Conservation (phyloP, 2,329 filamentous ascomycete species). For the Fusarium keratoplasticum region DNA sequence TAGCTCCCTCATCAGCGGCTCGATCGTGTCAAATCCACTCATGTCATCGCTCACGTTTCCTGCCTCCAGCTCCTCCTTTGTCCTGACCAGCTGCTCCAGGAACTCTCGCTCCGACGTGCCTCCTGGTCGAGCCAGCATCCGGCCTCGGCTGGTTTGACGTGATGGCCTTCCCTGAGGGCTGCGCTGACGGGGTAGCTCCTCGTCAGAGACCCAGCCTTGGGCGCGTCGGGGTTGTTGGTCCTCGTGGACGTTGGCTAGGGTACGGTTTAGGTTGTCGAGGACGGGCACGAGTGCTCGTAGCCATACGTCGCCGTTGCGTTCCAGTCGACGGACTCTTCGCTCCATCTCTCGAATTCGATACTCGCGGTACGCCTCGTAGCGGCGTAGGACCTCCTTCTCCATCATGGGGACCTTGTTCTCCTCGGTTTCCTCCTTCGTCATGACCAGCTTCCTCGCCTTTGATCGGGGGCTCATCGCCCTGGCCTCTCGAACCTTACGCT, state of each 20-base stretch:
- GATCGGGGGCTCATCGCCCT: conserved; percentile 31
- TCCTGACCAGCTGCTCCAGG: conserved; percentile 45
- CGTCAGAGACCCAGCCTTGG: conserved; percentile 50
- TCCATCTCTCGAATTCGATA: conserved; percentile 61
- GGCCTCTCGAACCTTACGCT: conserved; percentile 40
- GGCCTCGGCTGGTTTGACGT: conserved; percentile 27
- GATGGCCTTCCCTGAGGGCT: conserved; percentile 23
- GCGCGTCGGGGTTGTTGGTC: conserved; percentile 22
- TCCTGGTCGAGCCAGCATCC: conserved; percentile 33
- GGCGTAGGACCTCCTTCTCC: conserved; percentile 51
- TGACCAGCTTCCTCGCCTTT: conserved; percentile 33
- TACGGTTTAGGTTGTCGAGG: conserved; percentile 57
- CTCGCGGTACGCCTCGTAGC: conserved; percentile 56
- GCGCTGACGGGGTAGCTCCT: conserved; percentile 36
- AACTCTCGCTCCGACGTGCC: conserved; percentile 47
- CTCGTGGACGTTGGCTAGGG: conserved; percentile 42
- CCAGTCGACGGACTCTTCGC: conserved; percentile 57
- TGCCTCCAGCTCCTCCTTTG: conserved; percentile 40
- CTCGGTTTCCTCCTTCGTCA: conserved; percentile 42
- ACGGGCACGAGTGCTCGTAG: conserved; percentile 58
- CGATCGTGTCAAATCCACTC: conserved; percentile 54
- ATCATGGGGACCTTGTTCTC: conserved; percentile 30
- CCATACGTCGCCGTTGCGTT: conserved; percentile 60
- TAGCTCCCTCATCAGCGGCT: conserved; percentile 59
- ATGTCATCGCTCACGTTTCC: conserved; percentile 45